Evolutionary conservation across 1,284 basidiomycete genomes (phyloP), one percentile per base, ranked within the genome.

Genomic region (Sparassis latifolia): DNA sequence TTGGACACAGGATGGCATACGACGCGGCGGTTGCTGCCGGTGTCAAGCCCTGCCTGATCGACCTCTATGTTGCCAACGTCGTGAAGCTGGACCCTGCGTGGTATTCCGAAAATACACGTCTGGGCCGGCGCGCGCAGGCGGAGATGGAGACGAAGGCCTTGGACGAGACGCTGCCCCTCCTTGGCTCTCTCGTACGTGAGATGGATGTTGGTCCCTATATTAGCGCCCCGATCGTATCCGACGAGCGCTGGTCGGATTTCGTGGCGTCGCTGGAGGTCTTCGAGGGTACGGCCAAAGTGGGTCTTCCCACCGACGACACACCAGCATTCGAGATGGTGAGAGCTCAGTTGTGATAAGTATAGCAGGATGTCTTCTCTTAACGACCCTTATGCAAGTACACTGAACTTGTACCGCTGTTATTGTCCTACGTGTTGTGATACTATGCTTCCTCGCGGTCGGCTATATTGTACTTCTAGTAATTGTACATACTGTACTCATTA

Each of bases 1-100:
- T 77, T 44, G 76, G 75, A 2, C 67, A 73, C 55, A 68, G 74
- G 2, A 71, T 78, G 62, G 72, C 74, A 7, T 76, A 75, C 55
- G 76, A 76, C n/a, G 72, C 75, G 0, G 75, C 75, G 0, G 55
- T 68, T 33, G 59, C 56, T 0, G 64, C 62, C 1, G 61, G 60
- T 3, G 53, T 74, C 0, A 54, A 59, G 4, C 53, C 44, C 1
- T 48, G 33, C 32, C 55, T 73, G 38, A 49, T 70, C 47, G 64
- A 68, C 46, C 55, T 73, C 30, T 73, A 67, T 63, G 66, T 66
- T 20, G 54, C 59, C 20, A 62, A 61, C 48, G 60, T 61, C 39
- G 55, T 72, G 35, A 58, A 63, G 54, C 56, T 58, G 29, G 73
- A 75, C 51, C 48, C 64, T 5, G 64, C 70, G 2, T 75, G 74